Conservation (phyloP, 306 rosid species). For the Boehmeria nivea region DNA sequence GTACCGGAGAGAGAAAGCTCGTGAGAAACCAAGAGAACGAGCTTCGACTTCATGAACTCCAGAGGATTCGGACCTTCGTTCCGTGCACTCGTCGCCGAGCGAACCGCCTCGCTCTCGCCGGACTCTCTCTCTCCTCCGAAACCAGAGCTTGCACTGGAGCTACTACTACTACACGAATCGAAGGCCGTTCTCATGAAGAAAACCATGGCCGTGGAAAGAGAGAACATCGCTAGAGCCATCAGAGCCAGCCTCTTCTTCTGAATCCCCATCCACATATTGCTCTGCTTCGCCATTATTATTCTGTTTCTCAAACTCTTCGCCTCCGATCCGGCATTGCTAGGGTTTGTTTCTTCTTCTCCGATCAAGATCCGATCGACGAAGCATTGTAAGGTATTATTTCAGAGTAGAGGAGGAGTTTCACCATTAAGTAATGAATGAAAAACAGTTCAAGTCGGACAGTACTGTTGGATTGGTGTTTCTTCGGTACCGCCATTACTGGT, state of each 20-base stretch:
- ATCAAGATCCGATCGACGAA: constrained; percentile 17
- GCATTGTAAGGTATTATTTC: no score
- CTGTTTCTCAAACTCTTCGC: background rate
- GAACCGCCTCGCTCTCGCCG: constrained; percentile 33
- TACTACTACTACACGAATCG: constrained; percentile 35
- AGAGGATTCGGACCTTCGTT: constrained; percentile 36
- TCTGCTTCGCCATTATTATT: constrained; percentile 42
- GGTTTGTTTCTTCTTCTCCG: constrained; percentile 5
- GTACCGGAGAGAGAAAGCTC: constrained; percentile 79
- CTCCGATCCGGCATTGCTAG: constrained; percentile 15
- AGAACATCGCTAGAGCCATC: constrained; percentile 46
- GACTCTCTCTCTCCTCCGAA: constrained; percentile 17
- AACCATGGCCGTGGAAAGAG: constrained; percentile 53
- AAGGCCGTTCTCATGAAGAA: constrained; percentile 45
- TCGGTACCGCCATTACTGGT: constrained; percentile 2
- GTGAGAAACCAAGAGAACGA: constrained; percentile 81
- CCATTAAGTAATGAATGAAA: background rate
- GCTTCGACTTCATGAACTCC: constrained; percentile 74
- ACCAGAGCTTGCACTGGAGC: constrained; percentile 1
- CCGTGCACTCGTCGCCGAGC: constrained; percentile 16
- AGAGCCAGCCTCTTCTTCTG: constrained; percentile 55
- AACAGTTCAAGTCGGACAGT: no score
- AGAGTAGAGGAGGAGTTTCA: background rate
- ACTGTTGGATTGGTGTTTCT: constrained; percentile 14
- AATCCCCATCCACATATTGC: constrained; percentile 37